Evolutionary conservation across 139 green algal species (phyloP).

Genomic region (Volvox reticuliferus): DNA sequence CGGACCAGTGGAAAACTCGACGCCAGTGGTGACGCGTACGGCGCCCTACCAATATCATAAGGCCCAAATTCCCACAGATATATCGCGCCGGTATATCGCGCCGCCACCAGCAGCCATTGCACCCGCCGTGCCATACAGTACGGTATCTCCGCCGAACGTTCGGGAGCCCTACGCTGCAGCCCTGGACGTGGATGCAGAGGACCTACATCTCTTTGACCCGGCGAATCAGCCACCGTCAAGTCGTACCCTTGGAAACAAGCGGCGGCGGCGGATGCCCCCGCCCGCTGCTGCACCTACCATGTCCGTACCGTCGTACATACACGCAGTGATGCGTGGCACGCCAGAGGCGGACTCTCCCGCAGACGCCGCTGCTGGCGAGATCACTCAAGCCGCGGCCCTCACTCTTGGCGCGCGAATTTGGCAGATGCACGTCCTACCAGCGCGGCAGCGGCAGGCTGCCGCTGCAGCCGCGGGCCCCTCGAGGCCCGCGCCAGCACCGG

Average conservation of each 20-base stretch:
- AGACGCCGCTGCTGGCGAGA: background rate
- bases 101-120: too few species aligned
- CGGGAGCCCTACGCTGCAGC: background rate
- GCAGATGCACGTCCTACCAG: slow-evolving; percentile 25
- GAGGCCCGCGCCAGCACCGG: background rate
- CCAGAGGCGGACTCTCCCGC: background rate
- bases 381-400: background rate
- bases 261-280: background rate
- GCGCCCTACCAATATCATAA: too few species aligned
- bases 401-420: background rate
- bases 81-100: too few species aligned
- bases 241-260: background rate
- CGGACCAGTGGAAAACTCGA: background rate
- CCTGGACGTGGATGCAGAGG: background rate
- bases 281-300: background rate
- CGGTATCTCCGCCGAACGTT: background rate
- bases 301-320: background rate
- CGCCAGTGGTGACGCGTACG: background rate
- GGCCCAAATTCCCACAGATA: too few species aligned
- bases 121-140: background rate
- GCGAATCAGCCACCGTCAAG: background rate
- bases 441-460: background rate
- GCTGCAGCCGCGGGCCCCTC: background rate
- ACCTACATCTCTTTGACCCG: background rate
- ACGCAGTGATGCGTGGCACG: background rate